A percentile compares a stretch with the other conserved stretches of the same genome.
Evolutionary conservation across 1,284 basidiomycete species (phyloP).

Genomic region (Meira miltonrushii): DNA sequence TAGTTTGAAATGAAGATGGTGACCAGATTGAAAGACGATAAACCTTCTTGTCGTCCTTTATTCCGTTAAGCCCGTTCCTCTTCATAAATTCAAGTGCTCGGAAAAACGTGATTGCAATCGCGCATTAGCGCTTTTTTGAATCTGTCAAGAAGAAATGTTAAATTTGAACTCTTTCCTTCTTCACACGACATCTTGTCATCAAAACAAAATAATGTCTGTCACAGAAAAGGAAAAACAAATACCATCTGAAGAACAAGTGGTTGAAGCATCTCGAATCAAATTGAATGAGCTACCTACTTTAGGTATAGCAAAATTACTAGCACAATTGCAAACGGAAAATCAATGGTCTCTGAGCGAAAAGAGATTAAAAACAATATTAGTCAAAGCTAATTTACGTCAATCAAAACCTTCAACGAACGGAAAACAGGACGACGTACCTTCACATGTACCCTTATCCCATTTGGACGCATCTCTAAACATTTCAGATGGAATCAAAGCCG

Average conservation of each 20-base stretch:
- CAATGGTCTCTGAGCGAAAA: constrained; percentile 31
- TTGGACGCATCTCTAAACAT: constrained; percentile 29
- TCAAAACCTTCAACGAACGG: constrained; percentile 26
- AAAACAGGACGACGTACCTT: constrained; percentile 5
- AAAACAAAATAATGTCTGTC: too few species aligned
- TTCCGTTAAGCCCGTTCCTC: too few species aligned
- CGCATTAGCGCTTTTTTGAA: not conserved
- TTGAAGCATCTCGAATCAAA: not conserved
- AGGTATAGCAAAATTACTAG: constrained; percentile 21
- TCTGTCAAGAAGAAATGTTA: not conserved
- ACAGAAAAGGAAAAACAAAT: not conserved
- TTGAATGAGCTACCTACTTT: not conserved
- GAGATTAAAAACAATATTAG: constrained; percentile 20
- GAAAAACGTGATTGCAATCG: not conserved
- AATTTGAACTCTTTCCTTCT: not conserved
- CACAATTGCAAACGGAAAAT: constrained; percentile 28
- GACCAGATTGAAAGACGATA: not conserved
- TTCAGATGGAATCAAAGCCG: constrained; percentile 58
- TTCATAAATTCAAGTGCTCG: too few species aligned
- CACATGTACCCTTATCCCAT: constrained; percentile 25
- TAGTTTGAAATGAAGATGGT: not conserved
- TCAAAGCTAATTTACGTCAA: constrained; percentile 16
- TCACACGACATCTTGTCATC: not conserved
- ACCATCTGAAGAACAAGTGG: not conserved
- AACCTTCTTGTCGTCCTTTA: too few species aligned